Conservation (phyloP, 1,139 yeast genomes). For the Groenewaldozyma sp. region DNA sequence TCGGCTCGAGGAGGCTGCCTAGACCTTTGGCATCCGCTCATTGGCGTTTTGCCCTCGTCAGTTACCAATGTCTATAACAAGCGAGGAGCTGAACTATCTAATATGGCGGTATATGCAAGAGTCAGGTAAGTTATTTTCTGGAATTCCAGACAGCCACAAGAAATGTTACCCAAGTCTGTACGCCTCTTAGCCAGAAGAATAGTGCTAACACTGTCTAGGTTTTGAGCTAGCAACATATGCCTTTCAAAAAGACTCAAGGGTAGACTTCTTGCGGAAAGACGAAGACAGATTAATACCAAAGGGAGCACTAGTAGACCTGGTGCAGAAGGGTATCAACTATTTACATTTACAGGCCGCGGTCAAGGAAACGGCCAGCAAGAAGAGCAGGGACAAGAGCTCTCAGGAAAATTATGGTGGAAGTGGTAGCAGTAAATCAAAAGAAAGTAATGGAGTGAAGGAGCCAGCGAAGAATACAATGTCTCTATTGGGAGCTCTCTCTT, state of each 20-base stretch:
- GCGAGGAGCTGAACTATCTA: constrained; percentile 79
- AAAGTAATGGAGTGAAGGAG: no score
- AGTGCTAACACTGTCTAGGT: no score
- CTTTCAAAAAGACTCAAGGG: constrained; percentile 62
- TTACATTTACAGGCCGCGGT: constrained; percentile 45
- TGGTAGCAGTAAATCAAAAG: no score
- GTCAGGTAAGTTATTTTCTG: constrained; percentile 40
- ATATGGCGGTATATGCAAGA: constrained; percentile 93
- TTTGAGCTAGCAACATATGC: constrained; percentile 74
- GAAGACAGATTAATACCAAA: constrained; percentile 45
- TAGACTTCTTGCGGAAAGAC: constrained; percentile 47
- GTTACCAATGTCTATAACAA: constrained; percentile 72
- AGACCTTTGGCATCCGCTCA: no score
- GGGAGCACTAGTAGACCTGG: constrained; percentile 71
- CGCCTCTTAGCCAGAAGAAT: not conserved
- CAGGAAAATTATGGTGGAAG: no score
- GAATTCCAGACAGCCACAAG: not conserved
- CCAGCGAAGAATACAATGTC: no score
- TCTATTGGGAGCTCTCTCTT: constrained; percentile 31
- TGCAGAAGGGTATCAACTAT: constrained; percentile 79
- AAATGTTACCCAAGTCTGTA: not conserved
- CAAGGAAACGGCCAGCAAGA: constrained; percentile 15
- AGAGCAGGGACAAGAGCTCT: constrained; percentile 2
- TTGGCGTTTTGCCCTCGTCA: no score
- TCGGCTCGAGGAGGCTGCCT: no score